Evolutionary conservation across 352 stramenopile genomes (phyloP).

Genomic region (Globisporangium nunn): DNA sequence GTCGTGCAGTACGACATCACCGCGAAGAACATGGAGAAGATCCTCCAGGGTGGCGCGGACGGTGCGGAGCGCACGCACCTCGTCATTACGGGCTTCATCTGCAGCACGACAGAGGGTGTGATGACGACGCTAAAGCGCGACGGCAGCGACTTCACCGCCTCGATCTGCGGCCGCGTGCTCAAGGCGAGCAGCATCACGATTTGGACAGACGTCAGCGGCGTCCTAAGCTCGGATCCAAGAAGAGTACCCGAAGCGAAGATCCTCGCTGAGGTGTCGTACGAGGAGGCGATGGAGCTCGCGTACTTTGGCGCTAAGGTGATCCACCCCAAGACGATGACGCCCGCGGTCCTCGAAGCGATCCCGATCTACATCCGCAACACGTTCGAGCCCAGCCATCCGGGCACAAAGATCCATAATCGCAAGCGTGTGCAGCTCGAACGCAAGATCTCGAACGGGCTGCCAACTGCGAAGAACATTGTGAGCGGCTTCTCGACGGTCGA

Average conservation of each 20-base stretch:
- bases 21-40: constrained; percentile 51
- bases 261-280: constrained; percentile 91
- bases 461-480: constrained; percentile 66
- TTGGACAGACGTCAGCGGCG: constrained; percentile 96
- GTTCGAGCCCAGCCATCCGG: constrained; percentile 85
- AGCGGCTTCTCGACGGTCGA: constrained; percentile 92
- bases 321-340: constrained; percentile 95
- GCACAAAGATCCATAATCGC: constrained; percentile 72
- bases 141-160: constrained; percentile 96
- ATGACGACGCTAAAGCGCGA: constrained; percentile 95
- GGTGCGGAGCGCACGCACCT: constrained; percentile 59
- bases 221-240: constrained; percentile 92
- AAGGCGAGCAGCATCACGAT: constrained; percentile 90
- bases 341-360: constrained; percentile 86
- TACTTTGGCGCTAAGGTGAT: constrained; percentile 98
- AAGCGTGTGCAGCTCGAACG: constrained; percentile 53
- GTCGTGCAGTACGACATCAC: constrained; percentile 76
- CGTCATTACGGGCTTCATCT: constrained; percentile 97
- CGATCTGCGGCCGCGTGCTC: constrained; percentile 94
- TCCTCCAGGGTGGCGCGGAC: constrained; percentile 30
- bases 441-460: constrained; percentile 48
- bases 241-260: constrained; percentile 90
- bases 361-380: constrained; percentile 98
- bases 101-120: constrained; percentile 91
- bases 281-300: constrained; percentile 97